phyloP scores from a whole-genome alignment of 179 eudicot species.

The Actinidia polygama region DNA sequence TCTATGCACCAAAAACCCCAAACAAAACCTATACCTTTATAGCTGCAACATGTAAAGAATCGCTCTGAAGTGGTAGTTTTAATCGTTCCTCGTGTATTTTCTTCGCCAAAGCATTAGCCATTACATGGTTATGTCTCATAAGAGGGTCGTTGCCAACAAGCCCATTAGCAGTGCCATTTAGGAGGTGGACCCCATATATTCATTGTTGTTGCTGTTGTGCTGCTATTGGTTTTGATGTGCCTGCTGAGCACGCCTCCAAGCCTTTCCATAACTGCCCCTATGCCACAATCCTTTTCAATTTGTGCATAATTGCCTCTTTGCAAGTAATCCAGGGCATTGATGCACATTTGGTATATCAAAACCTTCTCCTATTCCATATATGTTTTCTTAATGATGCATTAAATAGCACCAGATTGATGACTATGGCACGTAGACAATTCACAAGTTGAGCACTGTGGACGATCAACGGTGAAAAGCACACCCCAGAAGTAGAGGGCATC shows the following conservation, averaged over 20 bases:
- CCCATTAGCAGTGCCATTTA: constrained; percentile 80
- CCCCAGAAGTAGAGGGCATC: too few relatives aligned
- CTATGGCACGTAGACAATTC: too few relatives aligned
- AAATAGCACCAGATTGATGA: too few relatives aligned
- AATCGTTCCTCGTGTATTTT: constrained; percentile 93
- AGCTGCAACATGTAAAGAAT: constrained; percentile 79
- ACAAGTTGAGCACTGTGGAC: too few relatives aligned
- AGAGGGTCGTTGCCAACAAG: constrained; percentile 71
- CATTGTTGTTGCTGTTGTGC: constrained; percentile 58
- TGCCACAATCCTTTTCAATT: too few relatives aligned
- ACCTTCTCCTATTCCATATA: too few relatives aligned
- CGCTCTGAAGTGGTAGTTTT: constrained; percentile 81
- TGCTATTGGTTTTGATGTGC: constrained; percentile 42
- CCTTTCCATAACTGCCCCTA: too few relatives aligned
- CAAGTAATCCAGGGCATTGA: too few relatives aligned
- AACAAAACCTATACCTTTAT: constrained; percentile 56
- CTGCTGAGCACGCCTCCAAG: constrained; percentile 19
- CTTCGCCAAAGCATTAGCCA: constrained; percentile 86
- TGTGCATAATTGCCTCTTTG: too few relatives aligned
- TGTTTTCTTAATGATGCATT: too few relatives aligned
- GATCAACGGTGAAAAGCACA: too few relatives aligned
- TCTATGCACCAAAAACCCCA: constrained; percentile 2
- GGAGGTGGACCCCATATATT: constrained; percentile 70
- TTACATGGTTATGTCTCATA: constrained; percentile 69
- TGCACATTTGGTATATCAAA: too few relatives aligned